phyloP scores from a whole-genome alignment of 208 protist genomes.

The Trypanosoma cruzi region DNA sequence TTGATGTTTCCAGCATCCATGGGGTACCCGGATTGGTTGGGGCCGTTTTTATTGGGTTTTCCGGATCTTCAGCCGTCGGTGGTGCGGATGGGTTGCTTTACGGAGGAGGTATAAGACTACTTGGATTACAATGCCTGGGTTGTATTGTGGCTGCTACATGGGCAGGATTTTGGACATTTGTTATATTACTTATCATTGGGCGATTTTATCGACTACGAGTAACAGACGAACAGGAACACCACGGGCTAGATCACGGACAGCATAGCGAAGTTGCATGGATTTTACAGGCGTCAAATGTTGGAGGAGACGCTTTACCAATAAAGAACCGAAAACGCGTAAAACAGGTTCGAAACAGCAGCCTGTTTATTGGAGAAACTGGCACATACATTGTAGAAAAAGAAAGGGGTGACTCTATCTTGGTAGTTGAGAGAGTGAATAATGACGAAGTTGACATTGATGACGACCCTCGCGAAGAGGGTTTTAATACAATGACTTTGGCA shows the following conservation, averaged over 20 bases:
- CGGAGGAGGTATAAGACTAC: slow-evolving; percentile 28
- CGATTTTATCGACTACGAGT: slow-evolving; percentile 23
- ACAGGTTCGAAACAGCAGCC: slow-evolving; percentile 3
- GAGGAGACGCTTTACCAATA: not conserved
- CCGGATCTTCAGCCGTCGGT: not conserved
- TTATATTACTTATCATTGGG: slow-evolving; percentile 25
- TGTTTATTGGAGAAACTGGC: slow-evolving; percentile 3
- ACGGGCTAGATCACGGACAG: slow-evolving; percentile 15
- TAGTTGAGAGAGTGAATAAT: not conserved
- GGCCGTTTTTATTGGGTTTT: slow-evolving; percentile 45
- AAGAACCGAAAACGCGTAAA: not conserved
- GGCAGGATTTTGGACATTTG: slow-evolving; percentile 20
- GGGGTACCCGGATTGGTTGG: slow-evolving; percentile 56
- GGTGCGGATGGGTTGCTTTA: slow-evolving; percentile 39
- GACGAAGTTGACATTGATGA: slow-evolving; percentile 14
- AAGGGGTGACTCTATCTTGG: slow-evolving; percentile 9
- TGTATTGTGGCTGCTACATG: slow-evolving; percentile 13
- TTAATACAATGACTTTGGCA: not conserved
- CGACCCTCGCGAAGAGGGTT: slow-evolving; percentile 6
- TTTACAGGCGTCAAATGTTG: not conserved
- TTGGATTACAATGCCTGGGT: slow-evolving; percentile 28
- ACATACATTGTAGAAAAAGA: slow-evolving; percentile 3
- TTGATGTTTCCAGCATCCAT: slow-evolving; percentile 63
- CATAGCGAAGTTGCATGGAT: slow-evolving; percentile 23
- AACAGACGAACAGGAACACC: slow-evolving; percentile 10